Percentiles rank a stretch among this genome's conserved stretches.
Conservation (phyloP, 177 flowering plant species). For the Vitis hybrid region DNA sequence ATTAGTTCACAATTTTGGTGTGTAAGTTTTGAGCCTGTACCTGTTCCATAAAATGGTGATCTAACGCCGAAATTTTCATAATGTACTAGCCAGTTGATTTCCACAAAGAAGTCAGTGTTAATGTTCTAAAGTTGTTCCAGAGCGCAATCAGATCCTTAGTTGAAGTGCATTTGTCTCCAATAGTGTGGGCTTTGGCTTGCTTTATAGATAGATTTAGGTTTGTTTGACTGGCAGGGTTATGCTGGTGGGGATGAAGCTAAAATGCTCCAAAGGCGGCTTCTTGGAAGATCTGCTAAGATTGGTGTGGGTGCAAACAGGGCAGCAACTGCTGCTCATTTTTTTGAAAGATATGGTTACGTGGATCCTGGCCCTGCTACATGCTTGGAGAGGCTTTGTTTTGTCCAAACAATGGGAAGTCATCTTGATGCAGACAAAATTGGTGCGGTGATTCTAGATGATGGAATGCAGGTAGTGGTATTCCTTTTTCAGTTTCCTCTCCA, state of each 20-base stretch:
- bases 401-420: slow-evolving; percentile 17
- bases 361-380: slow-evolving; percentile 18
- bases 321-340: slow-evolving; percentile 53
- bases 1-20: too few relatives aligned
- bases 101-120: background rate
- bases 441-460: slow-evolving; percentile 83
- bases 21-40: too few relatives aligned
- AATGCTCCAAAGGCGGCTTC: slow-evolving; percentile 83
- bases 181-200: too few relatives aligned
- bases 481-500: background rate
- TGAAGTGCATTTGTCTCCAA: too few relatives aligned
- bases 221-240: slow-evolving; percentile 62
- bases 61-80: too few relatives aligned
- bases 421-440: slow-evolving; percentile 40
- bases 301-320: slow-evolving; percentile 82
- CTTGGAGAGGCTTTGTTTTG: slow-evolving; percentile 13
- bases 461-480: slow-evolving; percentile 74
- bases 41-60: too few relatives aligned
- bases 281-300: slow-evolving; percentile 50
- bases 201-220: background rate
- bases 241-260: slow-evolving; percentile 91
- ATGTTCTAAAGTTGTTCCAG: background rate
- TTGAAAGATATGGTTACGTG: slow-evolving; percentile 52
- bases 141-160: too few relatives aligned
- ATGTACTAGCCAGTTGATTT: too few relatives aligned